Conservation (phyloP, 2,329 filamentous ascomycete species). For the Ophiostoma pallidulum region DNA sequence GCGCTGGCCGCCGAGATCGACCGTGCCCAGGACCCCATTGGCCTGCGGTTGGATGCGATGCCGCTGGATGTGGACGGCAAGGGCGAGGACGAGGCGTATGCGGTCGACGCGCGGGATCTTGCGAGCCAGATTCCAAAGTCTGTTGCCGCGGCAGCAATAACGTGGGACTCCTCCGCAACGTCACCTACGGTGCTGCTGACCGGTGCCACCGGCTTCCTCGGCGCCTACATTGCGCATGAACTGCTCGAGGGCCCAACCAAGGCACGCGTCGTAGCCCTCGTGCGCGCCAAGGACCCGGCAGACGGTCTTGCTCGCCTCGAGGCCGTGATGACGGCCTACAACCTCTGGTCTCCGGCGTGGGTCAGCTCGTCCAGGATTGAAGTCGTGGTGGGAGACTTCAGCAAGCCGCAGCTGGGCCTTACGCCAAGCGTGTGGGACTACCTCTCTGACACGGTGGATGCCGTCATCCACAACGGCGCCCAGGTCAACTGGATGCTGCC, state of each 20-base stretch:
- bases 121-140: conserved; percentile 17
- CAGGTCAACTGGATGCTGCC: conserved; percentile 71
- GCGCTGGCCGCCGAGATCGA: conserved; percentile 41
- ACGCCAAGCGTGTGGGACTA: conserved; percentile 53
- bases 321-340: conserved; percentile 53
- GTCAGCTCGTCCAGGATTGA: conserved; percentile 39
- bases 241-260: conserved; percentile 52
- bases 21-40: conserved; percentile 16
- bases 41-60: conserved; percentile 13
- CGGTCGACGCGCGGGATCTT: conserved; percentile 10
- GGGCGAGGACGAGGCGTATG: conserved; percentile 16
- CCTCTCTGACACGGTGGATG: conserved; percentile 57
- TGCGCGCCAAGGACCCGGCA: conserved; percentile 56
- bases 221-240: conserved; percentile 69
- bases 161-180: not conserved
- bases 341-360: conserved; percentile 54
- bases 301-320: conserved; percentile 37
- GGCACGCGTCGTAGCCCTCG: conserved; percentile 61
- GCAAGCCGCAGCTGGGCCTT: conserved; percentile 65
- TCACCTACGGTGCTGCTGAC: conserved; percentile 65
- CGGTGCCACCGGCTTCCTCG: conserved; percentile 83
- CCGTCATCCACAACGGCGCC: conserved; percentile 75
- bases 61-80: conserved; percentile 1
- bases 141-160: conserved; percentile 20
- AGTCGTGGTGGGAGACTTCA: conserved; percentile 64